phyloP scores from a whole-genome alignment of 179 eudicot genomes.

The Nepenthes alata region DNA sequence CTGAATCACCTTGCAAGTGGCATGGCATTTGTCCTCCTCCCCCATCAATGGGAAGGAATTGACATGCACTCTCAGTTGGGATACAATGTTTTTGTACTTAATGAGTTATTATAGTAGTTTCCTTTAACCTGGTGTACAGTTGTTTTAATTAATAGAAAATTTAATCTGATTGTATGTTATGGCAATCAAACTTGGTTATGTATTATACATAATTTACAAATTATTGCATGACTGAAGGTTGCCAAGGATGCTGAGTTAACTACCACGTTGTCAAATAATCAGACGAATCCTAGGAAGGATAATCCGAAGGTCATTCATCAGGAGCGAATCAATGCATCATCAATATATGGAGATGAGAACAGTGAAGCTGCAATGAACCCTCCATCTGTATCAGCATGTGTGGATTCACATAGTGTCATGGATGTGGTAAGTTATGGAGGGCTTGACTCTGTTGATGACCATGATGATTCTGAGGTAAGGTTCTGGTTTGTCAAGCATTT shows the following conservation, averaged over 20 bases:
- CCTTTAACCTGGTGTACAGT: too few species aligned
- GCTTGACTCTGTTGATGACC: constrained; percentile 10
- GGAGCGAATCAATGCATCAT: constrained; percentile 9
- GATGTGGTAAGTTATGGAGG: constrained; percentile 14
- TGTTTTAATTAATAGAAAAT: too few species aligned
- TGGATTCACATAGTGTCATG: constrained; percentile 9
- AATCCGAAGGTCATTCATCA: constrained; percentile 8
- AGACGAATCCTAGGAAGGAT: constrained; percentile 9
- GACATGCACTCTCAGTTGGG: too few species aligned
- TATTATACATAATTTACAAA: too few species aligned
- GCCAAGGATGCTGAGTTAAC: constrained; percentile 20
- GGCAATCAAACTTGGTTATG: too few species aligned
- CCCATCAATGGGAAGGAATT: too few species aligned
- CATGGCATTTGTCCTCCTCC: too few species aligned
- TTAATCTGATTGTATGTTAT: too few species aligned
- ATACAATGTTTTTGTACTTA: too few species aligned
- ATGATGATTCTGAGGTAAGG: constrained; percentile 28
- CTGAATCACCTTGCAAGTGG: too few species aligned
- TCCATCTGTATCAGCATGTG: constrained; percentile 11
- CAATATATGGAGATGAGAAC: constrained; percentile 10
- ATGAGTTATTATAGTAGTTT: too few species aligned
- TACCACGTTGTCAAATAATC: constrained; percentile 14
- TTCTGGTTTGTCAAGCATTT: not conserved
- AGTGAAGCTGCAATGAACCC: constrained; percentile 11
- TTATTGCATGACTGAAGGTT: constrained; percentile 18